Base-by-base conservation (phyloP, 2,329 filamentous ascomycete genomes). In the Colletotrichum spaethianum region DNA sequence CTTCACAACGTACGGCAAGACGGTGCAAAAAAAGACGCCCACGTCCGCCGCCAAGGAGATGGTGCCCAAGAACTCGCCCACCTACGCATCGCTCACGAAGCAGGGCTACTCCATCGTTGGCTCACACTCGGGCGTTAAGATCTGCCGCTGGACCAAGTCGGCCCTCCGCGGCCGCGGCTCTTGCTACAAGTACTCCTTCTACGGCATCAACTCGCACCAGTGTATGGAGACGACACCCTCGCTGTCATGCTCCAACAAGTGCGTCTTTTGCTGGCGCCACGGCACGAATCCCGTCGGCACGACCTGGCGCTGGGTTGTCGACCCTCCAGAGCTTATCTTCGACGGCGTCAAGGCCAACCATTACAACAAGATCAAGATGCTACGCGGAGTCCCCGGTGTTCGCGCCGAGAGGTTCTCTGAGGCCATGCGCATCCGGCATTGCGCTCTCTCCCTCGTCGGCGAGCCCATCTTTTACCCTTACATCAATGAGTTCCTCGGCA, bases 401-500 rank as follows among this genome's bases (percentile, higher is more conserved):
- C 90, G 96, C 14, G 94, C 95, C 1, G 96, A 98, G 82, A 90
- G 96, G 4, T 98, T 97, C 79, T 91, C 93, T 8, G 96, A 98
- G 84, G 96, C 95, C 0, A 94, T 98, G 92, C 89, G 91, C 52
- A 98, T 99, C 77, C 90, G 94, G 0, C 96, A 99, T 83, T 99
- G 96, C 81, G 96, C 96, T 0, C 86, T 99, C 56, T 94, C 92
- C 75, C 87, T 99, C 12, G 96, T 99, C 28, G 96, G 96, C 76
- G 96, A 99, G 82, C 96, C 96, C n/a, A 98, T 98, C 77, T 98
- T 98, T 85, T 98, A 98, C 82, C 96, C 96, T 12, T 92, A 97
- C 79, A 98, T 98, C 86, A 98, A 99, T 82, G 93, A 95, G 79
- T 95, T 98, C 78, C 86, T 97, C 1, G 88, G 85, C 14, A 90